phyloP scores from a whole-genome alignment of 345 rosid species.

The Noccaea caerulescens region DNA sequence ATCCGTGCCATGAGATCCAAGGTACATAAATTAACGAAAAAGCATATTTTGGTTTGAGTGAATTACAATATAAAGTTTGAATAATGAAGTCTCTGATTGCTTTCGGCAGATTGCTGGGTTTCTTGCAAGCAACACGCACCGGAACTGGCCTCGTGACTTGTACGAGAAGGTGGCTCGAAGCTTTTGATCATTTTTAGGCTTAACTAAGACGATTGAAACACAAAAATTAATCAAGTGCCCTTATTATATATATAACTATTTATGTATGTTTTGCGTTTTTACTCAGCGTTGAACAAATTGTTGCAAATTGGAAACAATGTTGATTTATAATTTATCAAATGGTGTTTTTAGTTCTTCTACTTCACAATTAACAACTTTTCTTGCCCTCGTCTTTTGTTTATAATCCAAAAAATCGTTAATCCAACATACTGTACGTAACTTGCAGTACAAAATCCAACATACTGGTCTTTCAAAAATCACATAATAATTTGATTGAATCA shows the following conservation, averaged over 20 bases:
- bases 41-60: constrained; percentile 1
- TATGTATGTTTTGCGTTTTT: too few relatives aligned
- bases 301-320: too few relatives aligned
- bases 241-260: not conserved
- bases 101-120: constrained; percentile 78
- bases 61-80: constrained; percentile 6
- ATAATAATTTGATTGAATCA: too few relatives aligned
- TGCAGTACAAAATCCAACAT: not conserved
- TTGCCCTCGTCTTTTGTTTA: too few relatives aligned
- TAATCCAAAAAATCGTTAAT: not conserved
- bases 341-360: too few relatives aligned
- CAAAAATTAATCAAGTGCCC: not conserved
- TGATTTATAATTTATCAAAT: too few relatives aligned
- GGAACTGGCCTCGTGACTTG: constrained; percentile 91
- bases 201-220: not conserved
- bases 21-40: constrained; percentile 49
- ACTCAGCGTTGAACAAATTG: too few relatives aligned
- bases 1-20: constrained; percentile 91
- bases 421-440: too few relatives aligned
- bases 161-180: constrained; percentile 78
- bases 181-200: constrained; percentile 53
- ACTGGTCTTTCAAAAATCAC: too few relatives aligned
- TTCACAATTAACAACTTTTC: too few relatives aligned
- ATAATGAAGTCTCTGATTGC: constrained; percentile 21
- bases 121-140: constrained; percentile 78